Percentiles rank a stretch among this genome's conserved stretches.
Evolutionary conservation across 164 flowering plant species (phyloP).

Genomic region (Chloranthus sessilifolius): DNA sequence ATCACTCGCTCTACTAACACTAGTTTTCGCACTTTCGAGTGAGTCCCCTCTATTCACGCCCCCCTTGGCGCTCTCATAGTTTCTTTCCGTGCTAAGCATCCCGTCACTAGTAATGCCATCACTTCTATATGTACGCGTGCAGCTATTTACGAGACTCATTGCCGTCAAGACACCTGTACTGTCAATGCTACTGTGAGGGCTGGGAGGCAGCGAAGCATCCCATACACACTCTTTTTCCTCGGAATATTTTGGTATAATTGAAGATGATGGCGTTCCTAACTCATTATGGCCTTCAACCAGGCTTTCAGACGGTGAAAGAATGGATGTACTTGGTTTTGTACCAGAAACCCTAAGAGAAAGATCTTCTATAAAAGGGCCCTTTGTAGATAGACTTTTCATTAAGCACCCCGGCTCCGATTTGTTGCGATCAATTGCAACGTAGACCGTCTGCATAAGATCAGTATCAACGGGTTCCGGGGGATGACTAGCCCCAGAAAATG

Average conservation of each 20-base stretch:
- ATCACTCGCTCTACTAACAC: constrained; percentile 86
- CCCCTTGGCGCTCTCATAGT: constrained; percentile 61
- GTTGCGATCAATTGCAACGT: constrained; percentile 50
- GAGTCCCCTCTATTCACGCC: constrained; percentile 75
- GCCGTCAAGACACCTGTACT: constrained; percentile 70
- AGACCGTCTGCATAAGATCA: constrained; percentile 60
- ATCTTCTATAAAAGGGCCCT: constrained; percentile 66
- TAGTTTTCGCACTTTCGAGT: constrained; percentile 82
- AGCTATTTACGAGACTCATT: constrained; percentile 82
- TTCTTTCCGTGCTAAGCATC: constrained; percentile 65
- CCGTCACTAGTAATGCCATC: constrained; percentile 69
- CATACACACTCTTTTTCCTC: constrained; percentile 86
- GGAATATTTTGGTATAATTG: constrained; percentile 29
- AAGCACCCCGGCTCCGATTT: constrained; percentile 51
- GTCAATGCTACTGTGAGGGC: constrained; percentile 82
- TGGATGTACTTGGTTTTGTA: constrained; percentile 30
- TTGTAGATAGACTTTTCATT: constrained; percentile 59
- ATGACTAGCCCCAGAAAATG: constrained; percentile 77
- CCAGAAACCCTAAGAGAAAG: constrained; percentile 43
- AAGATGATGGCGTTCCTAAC: constrained; percentile 11
- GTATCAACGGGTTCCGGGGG: constrained; percentile 79
- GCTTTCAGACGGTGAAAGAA: constrained; percentile 51
- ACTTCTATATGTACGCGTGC: constrained; percentile 64
- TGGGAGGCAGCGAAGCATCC: constrained; percentile 95
- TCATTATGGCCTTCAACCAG: constrained; percentile 59